Conservation (phyloP, 345 rosid species). For the Populus nigra region DNA sequence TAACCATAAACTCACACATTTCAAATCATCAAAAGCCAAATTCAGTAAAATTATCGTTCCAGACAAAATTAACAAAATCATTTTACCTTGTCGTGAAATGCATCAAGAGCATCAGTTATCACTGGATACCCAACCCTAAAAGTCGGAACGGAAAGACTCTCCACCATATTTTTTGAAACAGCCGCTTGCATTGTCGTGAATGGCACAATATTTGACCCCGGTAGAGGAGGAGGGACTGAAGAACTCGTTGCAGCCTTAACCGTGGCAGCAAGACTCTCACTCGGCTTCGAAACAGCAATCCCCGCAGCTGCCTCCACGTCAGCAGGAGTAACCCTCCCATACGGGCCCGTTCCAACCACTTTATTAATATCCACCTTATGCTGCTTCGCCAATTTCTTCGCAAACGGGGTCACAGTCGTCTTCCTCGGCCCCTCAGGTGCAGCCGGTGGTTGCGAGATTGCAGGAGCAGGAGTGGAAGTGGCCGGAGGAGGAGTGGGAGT, state of each 20-base stretch:
- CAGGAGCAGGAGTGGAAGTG: conserved; percentile 51
- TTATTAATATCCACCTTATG: conserved; percentile 62
- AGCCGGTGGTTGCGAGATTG: conserved; percentile 36
- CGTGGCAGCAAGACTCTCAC: conserved; percentile 24
- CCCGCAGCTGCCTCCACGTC: conserved; percentile 84
- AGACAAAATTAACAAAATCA: background rate
- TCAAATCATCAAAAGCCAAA: background rate
- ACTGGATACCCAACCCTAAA: conserved; percentile 93
- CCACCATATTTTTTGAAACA: conserved; percentile 81
- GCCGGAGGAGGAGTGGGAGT: conserved; percentile 28
- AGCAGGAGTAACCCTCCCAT: conserved; percentile 69
- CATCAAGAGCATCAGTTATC: conserved; percentile 75
- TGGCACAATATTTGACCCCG: conserved; percentile 72
- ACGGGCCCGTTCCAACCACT: conserved; percentile 71
- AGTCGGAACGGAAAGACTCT: conserved; percentile 80
- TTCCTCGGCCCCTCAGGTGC: conserved; percentile 53
- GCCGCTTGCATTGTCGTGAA: conserved; percentile 89
- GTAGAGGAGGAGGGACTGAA: conserved; percentile 46
- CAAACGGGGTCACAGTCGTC: conserved; percentile 68
- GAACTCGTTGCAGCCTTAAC: conserved; percentile 37
- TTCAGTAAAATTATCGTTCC: background rate
- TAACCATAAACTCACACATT: background rate
- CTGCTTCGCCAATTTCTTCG: conserved; percentile 84
- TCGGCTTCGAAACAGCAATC: conserved; percentile 52
- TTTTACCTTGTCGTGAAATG: conserved; percentile 72